phyloP scores from a whole-genome alignment of 495 filamentous ascomycete genomes.

The Aspergillus egyptiacus region DNA sequence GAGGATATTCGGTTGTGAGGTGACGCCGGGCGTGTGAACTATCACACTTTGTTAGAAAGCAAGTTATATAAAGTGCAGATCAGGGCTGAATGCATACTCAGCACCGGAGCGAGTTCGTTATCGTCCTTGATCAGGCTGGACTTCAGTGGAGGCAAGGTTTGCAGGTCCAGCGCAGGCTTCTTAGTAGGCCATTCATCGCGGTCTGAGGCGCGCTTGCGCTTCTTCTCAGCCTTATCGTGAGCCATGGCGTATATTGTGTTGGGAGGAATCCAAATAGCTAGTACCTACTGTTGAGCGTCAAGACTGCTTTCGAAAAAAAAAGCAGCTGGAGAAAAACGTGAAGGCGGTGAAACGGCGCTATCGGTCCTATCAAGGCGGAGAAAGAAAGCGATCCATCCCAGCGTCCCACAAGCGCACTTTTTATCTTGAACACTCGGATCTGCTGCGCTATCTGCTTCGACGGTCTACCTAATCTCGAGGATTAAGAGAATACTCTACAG shows the following conservation, averaged over 20 bases:
- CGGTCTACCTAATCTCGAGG: too few species aligned
- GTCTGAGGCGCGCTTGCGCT: slow-evolving; percentile 63
- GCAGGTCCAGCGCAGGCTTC: slow-evolving; percentile 51
- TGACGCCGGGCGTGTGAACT: slow-evolving; percentile 67
- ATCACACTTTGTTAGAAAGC: neutral
- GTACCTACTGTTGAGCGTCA: neutral
- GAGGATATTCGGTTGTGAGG: slow-evolving; percentile 46
- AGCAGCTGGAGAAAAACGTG: slow-evolving; percentile 23
- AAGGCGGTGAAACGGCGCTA: slow-evolving; percentile 14
- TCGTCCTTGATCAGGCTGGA: slow-evolving; percentile 55
- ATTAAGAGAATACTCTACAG: neutral
- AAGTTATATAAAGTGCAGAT: neutral
- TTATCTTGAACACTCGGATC: too few species aligned
- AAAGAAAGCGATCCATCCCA: neutral
- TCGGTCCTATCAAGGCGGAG: slow-evolving; percentile 15
- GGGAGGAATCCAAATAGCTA: neutral
- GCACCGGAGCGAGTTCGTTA: slow-evolving; percentile 56
- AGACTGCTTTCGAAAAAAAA: slow-evolving; percentile 17
- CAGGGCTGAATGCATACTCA: slow-evolving; percentile 44
- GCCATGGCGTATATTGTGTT: slow-evolving; percentile 36
- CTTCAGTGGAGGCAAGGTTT: slow-evolving; percentile 38
- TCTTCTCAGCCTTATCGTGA: slow-evolving; percentile 54
- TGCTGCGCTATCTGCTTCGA: too few species aligned
- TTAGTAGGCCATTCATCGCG: slow-evolving; percentile 53
- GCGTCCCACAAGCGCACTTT: too few species aligned